Percentiles rank a stretch among this genome's conserved stretches.
phyloP scores from a whole-genome alignment of 1,284 basidiomycete genomes.

The Puccinia triticina region DNA sequence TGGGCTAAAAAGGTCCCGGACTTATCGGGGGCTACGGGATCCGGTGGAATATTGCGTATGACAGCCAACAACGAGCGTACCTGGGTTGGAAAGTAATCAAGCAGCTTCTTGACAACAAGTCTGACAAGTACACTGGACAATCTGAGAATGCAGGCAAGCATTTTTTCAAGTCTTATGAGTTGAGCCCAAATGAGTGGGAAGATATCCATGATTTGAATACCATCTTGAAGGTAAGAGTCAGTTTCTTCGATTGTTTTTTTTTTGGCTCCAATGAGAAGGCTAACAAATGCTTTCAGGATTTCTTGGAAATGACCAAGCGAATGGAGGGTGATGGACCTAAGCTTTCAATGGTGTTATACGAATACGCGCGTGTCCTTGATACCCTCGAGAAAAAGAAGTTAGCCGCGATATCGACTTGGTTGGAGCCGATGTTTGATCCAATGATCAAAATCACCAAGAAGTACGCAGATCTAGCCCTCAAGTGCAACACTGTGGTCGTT shows the following conservation, averaged over 20 bases:
- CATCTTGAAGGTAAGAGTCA: neutral
- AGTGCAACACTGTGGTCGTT: constrained; percentile 1
- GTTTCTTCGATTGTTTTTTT: constrained; percentile 66
- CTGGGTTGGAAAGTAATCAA: neutral
- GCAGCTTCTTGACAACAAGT: constrained; percentile 4
- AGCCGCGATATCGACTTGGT: neutral
- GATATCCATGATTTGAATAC: neutral
- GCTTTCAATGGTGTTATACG: neutral
- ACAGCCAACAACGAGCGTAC: too few relatives aligned
- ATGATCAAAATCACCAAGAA: neutral
- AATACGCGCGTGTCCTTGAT: neutral
- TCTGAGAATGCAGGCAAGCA: neutral
- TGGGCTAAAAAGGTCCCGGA: neutral
- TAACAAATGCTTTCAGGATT: too few relatives aligned
- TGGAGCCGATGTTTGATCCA: constrained; percentile 14
- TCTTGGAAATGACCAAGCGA: too few relatives aligned
- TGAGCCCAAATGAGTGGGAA: neutral
- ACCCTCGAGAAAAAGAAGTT: neutral
- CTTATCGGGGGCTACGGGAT: neutral
- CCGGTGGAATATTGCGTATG: constrained; percentile 4
- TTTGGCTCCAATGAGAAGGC: too few relatives aligned
- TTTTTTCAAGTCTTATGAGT: neutral
- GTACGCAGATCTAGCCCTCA: neutral
- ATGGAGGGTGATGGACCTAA: too few relatives aligned
- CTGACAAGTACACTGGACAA: neutral